Conservation (phyloP, 768 basidiomycete genomes). For the Tulasnella sp. region DNA sequence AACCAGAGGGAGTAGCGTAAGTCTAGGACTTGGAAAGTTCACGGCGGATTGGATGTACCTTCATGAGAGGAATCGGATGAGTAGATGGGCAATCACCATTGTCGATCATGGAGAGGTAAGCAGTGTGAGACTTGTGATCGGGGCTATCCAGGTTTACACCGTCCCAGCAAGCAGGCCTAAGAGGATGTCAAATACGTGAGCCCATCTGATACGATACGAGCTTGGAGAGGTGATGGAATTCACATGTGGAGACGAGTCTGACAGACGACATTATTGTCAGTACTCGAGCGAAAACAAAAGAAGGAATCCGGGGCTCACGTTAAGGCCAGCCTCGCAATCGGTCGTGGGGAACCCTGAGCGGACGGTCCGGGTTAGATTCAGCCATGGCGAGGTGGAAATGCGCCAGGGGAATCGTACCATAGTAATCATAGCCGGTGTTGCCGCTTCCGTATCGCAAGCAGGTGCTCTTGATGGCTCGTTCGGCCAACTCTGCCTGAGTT, state of each 20-base stretch:
- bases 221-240: too few species aligned
- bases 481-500: conserved; percentile 42
- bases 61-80: too few species aligned
- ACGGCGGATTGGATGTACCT: too few species aligned
- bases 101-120: too few species aligned
- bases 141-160: too few species aligned
- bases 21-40: too few species aligned
- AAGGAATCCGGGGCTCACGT: conserved; percentile 34
- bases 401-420: not conserved
- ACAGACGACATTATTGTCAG: not conserved
- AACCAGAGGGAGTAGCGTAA: too few species aligned
- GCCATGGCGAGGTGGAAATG: not conserved
- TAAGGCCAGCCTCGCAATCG: conserved; percentile 43
- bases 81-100: too few species aligned
- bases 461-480: conserved; percentile 42
- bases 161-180: too few species aligned
- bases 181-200: too few species aligned
- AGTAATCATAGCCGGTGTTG: conserved; percentile 4
- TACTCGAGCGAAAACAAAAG: not conserved
- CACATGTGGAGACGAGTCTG: not conserved
- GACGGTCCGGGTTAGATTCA: conserved; percentile 34
- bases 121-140: too few species aligned
- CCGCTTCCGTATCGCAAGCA: conserved; percentile 35
- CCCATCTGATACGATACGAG: too few species aligned
- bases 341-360: conserved; percentile 44